Conservation (phyloP, 345 rosid genomes). For the Eucalyptus tenuipes region DNA sequence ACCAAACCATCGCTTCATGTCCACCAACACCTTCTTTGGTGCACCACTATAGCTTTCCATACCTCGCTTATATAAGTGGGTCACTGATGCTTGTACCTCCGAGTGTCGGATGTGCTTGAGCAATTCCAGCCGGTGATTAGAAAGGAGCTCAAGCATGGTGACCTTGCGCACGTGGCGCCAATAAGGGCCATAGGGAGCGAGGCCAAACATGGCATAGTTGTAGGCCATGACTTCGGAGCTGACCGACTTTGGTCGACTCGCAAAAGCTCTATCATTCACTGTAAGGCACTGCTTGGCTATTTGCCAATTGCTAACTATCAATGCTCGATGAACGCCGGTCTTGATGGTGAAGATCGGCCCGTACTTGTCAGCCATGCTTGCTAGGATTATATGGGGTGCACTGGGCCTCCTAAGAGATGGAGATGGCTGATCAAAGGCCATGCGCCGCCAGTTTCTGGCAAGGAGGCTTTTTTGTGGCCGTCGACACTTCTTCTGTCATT, state of each 20-base stretch:
- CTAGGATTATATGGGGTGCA: constrained; percentile 8
- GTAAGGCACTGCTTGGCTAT: constrained; percentile 20
- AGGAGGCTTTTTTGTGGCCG: not conserved
- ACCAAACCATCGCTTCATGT: constrained; percentile 19
- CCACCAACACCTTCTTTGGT: not conserved
- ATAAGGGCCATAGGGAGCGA: constrained; percentile 8
- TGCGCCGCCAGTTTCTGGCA: not conserved
- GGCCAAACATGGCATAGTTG: constrained; percentile 10
- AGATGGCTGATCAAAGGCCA: constrained; percentile 19
- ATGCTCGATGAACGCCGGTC: constrained; percentile 1
- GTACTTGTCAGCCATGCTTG: constrained; percentile 15
- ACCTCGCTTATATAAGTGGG: not conserved
- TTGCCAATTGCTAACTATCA: constrained; percentile 8
- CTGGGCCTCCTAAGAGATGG: constrained; percentile 11
- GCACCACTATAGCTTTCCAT: not conserved
- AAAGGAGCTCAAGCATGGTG: constrained; percentile 11
- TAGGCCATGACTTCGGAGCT: constrained; percentile 5
- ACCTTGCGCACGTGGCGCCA: constrained; percentile 29
- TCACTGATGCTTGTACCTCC: constrained; percentile 1
- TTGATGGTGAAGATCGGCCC: constrained; percentile 16
- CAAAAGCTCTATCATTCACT: constrained; percentile 6
- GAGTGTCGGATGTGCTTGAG: constrained; percentile 10
- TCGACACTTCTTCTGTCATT: not conserved
- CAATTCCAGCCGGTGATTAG: constrained; percentile 12
- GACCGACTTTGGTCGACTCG: constrained; percentile 8